Evolutionary conservation across 73 alveolate species (phyloP), one percentile per base, ranked within the genome.

Genomic region (Urostyla sp.): DNA sequence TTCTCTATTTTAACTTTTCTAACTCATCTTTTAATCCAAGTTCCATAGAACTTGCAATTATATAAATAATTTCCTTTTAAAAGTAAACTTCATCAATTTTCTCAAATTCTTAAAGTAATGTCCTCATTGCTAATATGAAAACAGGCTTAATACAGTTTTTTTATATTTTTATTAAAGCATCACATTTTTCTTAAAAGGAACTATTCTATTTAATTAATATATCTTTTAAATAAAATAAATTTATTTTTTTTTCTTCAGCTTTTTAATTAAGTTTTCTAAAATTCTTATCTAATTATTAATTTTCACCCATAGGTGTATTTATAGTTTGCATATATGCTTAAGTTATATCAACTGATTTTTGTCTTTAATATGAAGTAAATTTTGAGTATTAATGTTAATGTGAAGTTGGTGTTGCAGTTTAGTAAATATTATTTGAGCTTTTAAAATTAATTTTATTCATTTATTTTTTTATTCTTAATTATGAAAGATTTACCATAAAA

Each of bases 221-320:
- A 31, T 69, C 84, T 28, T 69, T 69, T 28, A 69, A 38, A 50
- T 45, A 69, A 28, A 69, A 66, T 7, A 66, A 32, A 27, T 66
- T 66, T 5, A 66, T 69, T 55, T 48, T 43, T 23, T 27, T 69
- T 28, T 69, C 69, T 69, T 48, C 69, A 5, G 72, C 69, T 48
- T 24, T 45, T 11, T 20, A 20, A 32, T 48, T 69, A 3, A 43
- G 36, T 31, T 48, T 69, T 24, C 72, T 6, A 44, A 66, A 66
- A 21, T 45, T 37, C 31, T 60, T 56, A 11, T 11, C 13, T 16
- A 16, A 6, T 27, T 55, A 43, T 55, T 55, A 55, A 23, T 43
- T 20, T 11, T 27, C 31, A 7, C 24, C 8, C 4, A 27, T 27
- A 11, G 24, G 20, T 27, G 72, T 13, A 27, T 55, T 55, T 26